Evolutionary conservation across 2,329 filamentous ascomycete genomes (phyloP).

Genomic region (Clarireedia hainanense): DNA sequence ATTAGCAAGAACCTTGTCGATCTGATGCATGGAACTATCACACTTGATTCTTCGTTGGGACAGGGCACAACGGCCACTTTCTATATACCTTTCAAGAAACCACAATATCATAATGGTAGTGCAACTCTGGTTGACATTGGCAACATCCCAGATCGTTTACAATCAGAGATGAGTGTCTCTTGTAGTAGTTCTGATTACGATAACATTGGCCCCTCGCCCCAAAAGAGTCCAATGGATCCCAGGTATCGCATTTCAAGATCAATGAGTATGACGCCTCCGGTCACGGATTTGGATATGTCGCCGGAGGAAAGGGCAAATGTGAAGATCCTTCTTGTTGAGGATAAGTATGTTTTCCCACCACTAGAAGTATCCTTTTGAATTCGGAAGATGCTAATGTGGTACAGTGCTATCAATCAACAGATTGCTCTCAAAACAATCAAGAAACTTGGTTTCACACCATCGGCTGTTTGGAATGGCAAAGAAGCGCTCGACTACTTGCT

Average conservation of each 20-base stretch:
- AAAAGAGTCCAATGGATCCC: constrained; percentile 21
- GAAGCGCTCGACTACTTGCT: constrained; percentile 69
- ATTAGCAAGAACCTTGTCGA: constrained; percentile 77
- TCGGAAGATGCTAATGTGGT: background rate
- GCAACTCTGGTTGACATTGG: constrained; percentile 53
- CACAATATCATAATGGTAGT: constrained; percentile 42
- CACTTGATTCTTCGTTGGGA: constrained; percentile 57
- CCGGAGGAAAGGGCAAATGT: constrained; percentile 52
- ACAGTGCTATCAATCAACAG: constrained; percentile 60
- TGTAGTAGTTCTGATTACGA: constrained; percentile 60
- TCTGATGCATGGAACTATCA: constrained; percentile 71
- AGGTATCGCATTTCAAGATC: constrained; percentile 11
- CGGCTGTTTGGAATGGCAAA: constrained; percentile 68
- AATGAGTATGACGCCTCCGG: constrained; percentile 21
- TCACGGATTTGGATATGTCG: constrained; percentile 41
- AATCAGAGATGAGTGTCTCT: constrained; percentile 55
- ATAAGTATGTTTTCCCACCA: constrained; percentile 51
- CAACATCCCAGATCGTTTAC: constrained; percentile 58
- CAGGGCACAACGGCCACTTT: constrained; percentile 68
- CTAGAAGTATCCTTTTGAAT: background rate
- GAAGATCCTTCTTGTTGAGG: constrained; percentile 72
- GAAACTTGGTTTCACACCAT: constrained; percentile 64
- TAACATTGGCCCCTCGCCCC: constrained; percentile 33
- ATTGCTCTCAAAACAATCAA: constrained; percentile 69
- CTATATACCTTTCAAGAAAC: constrained; percentile 69